Evolutionary conservation across 495 filamentous ascomycete genomes (phyloP), one percentile per base, ranked within the genome.

Genomic region (Antarctomyces pellizariae): DNA sequence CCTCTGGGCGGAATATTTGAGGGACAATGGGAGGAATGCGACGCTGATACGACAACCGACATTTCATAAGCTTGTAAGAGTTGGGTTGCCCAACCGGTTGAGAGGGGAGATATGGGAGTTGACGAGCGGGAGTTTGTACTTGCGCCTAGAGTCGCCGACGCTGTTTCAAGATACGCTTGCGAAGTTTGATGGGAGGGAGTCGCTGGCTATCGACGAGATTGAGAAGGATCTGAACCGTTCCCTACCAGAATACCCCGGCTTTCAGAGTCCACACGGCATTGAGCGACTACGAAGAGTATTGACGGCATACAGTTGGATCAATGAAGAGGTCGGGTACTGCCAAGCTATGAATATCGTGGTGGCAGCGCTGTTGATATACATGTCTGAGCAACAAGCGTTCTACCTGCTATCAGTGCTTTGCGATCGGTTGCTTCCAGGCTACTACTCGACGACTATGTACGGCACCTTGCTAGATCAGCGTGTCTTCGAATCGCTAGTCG

Each of bases 321-420:
- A 97, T 41, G 65, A 76, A 24, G 77, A 90, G 34, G 82, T 97
- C 20, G 86, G 86, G 14, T 97, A 97, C 46, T 97, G 86, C 45
- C 86, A 97, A 47, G 86, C 86, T 13, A 97, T 97, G 86, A 97
- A 97, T 44, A 97, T 97, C 34, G 86, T 97, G 10, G 83, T 91
- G 4, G 86, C 86, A 10, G 86, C 86, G 5, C 47, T 97, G 28
- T 59, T 97, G 19, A 97, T 97, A 56, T 97, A 95, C 52, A 86
- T 91, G 75, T 95, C 86, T 3, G 86, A 97, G 46, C 46, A 73
- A 0, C 86, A 97, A 52, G 86, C 86, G 3, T 97, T 95, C 49
- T 97, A 82, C 48, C 62, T 93, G 4, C 65, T 97, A 13, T 90
- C 82, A 18, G 62, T 80, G 7, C 59, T 97, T 4, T 97, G 86